Evolutionary conservation across 2,329 filamentous ascomycete genomes (phyloP).

Genomic region (Stemphylium beticola): DNA sequence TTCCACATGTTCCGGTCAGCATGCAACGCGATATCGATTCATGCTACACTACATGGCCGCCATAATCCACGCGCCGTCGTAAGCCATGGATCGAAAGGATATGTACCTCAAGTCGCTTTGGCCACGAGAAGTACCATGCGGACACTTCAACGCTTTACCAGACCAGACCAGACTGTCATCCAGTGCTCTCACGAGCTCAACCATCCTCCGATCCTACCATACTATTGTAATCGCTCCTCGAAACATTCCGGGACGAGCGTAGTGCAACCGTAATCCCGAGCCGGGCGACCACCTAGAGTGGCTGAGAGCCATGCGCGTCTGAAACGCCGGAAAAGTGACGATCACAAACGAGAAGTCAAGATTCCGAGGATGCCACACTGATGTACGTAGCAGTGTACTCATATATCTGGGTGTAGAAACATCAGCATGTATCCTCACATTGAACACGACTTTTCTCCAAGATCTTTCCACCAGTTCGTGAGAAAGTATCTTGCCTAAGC

Average conservation of each 20-base stretch:
- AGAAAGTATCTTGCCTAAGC: neutral
- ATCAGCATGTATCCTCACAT: neutral
- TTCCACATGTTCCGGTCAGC: conserved; percentile 4
- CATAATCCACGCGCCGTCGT: neutral
- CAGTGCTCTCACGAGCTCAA: neutral
- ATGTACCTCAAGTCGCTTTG: conserved; percentile 1
- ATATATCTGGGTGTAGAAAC: conserved; percentile 1
- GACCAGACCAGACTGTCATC: neutral
- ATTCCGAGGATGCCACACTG: conserved; percentile 11
- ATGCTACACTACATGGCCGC: conserved; percentile 13
- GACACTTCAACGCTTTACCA: neutral
- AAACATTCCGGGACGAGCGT: neutral
- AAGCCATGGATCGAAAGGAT: conserved; percentile 3
- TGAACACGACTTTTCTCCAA: neutral
- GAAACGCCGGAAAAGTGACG: conserved; percentile 11
- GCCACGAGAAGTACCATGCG: conserved; percentile 10
- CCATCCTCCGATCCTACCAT: neutral
- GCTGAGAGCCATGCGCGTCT: conserved; percentile 10
- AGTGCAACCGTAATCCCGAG: conserved; percentile 11
- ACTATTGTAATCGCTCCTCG: neutral
- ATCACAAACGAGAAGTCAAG: conserved; percentile 12
- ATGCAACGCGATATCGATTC: conserved; percentile 9
- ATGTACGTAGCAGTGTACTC: neutral
- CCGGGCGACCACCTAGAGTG: neutral
- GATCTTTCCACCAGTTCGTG: neutral